Evolutionary conservation across 345 rosid genomes (phyloP), one percentile per base, ranked within the genome.

Genomic region (Acer campestre): DNA sequence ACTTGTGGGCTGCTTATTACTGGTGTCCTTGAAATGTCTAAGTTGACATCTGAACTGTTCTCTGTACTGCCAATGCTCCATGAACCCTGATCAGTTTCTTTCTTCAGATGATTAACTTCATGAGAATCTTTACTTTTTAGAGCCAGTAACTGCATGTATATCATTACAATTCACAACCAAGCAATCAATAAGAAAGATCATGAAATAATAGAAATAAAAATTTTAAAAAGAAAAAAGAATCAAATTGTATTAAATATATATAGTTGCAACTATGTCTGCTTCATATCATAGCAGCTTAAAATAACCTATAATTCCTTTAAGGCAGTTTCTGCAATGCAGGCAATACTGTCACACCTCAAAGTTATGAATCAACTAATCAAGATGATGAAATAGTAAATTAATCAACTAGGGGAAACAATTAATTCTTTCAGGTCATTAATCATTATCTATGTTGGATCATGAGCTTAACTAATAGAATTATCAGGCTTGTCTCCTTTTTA

Each of bases 1-100:
- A 71, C 49, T 46, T 10, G 3, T 9, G 90, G 86, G 44, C 85
- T 88, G 75, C 81, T 84, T 65, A 77, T 82, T 25, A 77, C 85
- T 79, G 84, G 69, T 70, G 76, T 82, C 81, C 89, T 89, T 80
- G 90, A 82, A 20, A 82, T 74, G 68, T 87, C 89, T 23, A 85
- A 68, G 77, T 89, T 91, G 29, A 83, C 80, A 64, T 91, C 97
- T 53, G 85, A 86, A 75, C 84, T 84, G 84, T 81, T 89, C 6
- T 86, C 89, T 59, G 63, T 59, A 64, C 93, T 91, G 49, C 84
- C 97, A 78, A 90, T 88, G 90, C 92, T 93, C 94, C 94, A 86
- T 58, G 95, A 91, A 76, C 81, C 88, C 55, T 59, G 63, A 59
- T 91, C 86, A 68, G 82, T 80, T 79, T 92, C 95, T 86, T 86